Evolutionary conservation across 805 yeast species (phyloP).

Genomic region (Yarrowia keelungensis): DNA sequence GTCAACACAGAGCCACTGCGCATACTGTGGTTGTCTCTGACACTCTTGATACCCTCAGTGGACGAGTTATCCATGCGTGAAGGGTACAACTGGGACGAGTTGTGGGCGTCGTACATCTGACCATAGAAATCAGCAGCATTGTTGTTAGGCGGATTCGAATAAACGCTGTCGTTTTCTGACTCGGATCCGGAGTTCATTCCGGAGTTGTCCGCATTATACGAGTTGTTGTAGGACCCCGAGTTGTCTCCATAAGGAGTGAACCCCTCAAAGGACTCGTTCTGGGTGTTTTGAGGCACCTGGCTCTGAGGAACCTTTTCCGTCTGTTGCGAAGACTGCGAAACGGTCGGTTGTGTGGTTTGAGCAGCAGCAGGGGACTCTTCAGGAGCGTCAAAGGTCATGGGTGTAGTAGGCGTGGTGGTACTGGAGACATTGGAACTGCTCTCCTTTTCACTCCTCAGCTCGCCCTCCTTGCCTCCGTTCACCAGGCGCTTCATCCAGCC

Average conservation of each 20-base stretch:
- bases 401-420: background rate
- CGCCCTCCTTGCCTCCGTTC: constrained; percentile 32
- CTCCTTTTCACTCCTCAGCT: background rate
- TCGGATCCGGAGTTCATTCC: background rate
- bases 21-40: constrained; percentile 23
- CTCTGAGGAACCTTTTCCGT: background rate
- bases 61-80: constrained; percentile 34
- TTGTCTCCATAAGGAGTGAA: background rate
- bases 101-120: constrained; percentile 32
- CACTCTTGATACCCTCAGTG: constrained; percentile 30
- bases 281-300: background rate
- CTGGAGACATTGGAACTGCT: too few relatives aligned
- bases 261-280: background rate
- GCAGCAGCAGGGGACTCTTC: too few relatives aligned
- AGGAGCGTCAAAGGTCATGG: background rate
- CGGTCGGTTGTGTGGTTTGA: background rate
- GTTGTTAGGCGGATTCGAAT: constrained; percentile 25
- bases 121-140: constrained; percentile 24
- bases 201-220: background rate
- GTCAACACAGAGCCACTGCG: constrained; percentile 26
- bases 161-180: constrained; percentile 12
- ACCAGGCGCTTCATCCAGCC: constrained; percentile 38
- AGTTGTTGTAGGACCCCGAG: background rate
- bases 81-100: constrained; percentile 14
- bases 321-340: constrained; percentile 2